phyloP scores from a whole-genome alignment of 2,329 filamentous ascomycete genomes.

The Penicillium paneum region DNA sequence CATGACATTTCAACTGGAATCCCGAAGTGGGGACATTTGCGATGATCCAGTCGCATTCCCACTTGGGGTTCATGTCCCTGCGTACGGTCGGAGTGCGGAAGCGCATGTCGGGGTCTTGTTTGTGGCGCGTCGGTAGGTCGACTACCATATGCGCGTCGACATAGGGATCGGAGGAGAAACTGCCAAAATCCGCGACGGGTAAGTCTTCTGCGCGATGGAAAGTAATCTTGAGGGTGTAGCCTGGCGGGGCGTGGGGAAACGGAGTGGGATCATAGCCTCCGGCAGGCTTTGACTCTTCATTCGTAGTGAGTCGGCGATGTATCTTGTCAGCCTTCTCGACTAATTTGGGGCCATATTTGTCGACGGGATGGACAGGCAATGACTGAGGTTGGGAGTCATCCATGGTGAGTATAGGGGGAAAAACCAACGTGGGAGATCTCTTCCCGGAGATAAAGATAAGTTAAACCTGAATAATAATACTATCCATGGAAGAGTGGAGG shows the following conservation, averaged over 20 bases:
- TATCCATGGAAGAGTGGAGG: neutral
- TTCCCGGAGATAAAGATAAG: neutral
- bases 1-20: constrained; percentile 76
- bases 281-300: constrained; percentile 50
- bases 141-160: constrained; percentile 72
- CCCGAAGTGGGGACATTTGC: constrained; percentile 79
- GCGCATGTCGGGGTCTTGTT: constrained; percentile 74
- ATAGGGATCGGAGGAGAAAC: constrained; percentile 79
- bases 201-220: constrained; percentile 79
- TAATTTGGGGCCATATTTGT: constrained; percentile 39
- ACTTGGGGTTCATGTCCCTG: constrained; percentile 68
- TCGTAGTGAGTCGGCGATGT: constrained; percentile 34
- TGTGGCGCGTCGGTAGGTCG: constrained; percentile 69
- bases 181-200: constrained; percentile 74
- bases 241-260: constrained; percentile 68
- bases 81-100: constrained; percentile 75
- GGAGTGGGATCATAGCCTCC: constrained; percentile 80
- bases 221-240: constrained; percentile 80
- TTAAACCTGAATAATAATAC: neutral
- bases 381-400: constrained; percentile 8
- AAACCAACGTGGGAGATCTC: neutral
- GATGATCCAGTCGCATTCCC: constrained; percentile 84
- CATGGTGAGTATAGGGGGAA: neutral
- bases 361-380: constrained; percentile 26
- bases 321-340: constrained; percentile 41